Base-by-base conservation (phyloP, 2,329 filamentous ascomycete genomes). In the Epichloe coenophiala region DNA sequence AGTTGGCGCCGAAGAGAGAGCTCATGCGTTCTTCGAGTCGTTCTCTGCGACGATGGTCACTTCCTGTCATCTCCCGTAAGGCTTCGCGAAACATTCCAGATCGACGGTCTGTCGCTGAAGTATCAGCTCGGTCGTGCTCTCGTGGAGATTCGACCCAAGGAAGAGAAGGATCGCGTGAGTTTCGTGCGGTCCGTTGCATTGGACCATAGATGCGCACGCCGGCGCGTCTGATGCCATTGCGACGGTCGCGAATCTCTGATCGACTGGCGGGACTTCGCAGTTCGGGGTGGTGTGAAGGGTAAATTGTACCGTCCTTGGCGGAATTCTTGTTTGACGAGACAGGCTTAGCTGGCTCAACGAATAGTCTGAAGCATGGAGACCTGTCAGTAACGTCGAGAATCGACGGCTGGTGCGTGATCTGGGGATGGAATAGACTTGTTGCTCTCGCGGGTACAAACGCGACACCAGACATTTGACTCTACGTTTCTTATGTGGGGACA, bases 281-380 rank as follows among this genome's bases (percentile, higher is more conserved):
- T n/a, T 65, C 59, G 11, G 70, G 67, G 46, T 70, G 70, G 43
- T 62, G 61, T 23, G 65, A 65, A 5, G 61, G 27, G 27, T 31
- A 31, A 31, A 31, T 55, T 17, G 57, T 51, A 41, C 56, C 47
- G 47, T 40, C 53, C 52, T 65, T 71, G 38, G 58, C 56, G 27
- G 63, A 54, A 37, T 64, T 49, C 55, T 70, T 71, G 45, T 61
- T 56, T 13, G 63, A 57, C 43, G 71, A 50, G 53, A 73, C 70
- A 45, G 71, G 71, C 56, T 72, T 68, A 55, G 71, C 66, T 36
- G 70, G 71, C 38, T 71, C 69, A 49, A 73, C 59, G 55, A 73
- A 75, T 35, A 75, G 62, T 55, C 73, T 75, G 54, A 27, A 51
- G 43, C 41, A 33, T 37, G n/a, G 21, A 23, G 48, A 50, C 54